phyloP scores from a whole-genome alignment of 805 yeast species.

The Alloascoidea africana region DNA sequence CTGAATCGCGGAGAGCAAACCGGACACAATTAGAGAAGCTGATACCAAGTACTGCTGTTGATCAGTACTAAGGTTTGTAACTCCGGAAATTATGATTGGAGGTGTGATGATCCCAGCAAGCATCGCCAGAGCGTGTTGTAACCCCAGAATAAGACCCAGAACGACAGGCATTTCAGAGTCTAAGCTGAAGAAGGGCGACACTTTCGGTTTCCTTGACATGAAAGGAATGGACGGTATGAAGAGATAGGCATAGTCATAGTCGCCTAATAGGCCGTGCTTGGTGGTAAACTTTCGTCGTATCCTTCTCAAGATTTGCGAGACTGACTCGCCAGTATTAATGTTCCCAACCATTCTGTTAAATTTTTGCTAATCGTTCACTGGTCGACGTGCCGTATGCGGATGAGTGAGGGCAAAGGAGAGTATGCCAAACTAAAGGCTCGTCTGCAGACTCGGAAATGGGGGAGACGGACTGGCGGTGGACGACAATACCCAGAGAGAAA shows the following conservation, averaged over 20 bases:
- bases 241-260: constrained; percentile 65
- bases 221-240: constrained; percentile 78
- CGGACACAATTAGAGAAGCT: constrained; percentile 55
- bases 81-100: constrained; percentile 52
- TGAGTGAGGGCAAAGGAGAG: no score
- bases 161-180: constrained; percentile 71
- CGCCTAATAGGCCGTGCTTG: constrained; percentile 72
- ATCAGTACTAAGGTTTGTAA: constrained; percentile 40
- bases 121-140: constrained; percentile 85
- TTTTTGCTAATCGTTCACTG: no score
- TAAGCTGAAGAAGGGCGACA: constrained; percentile 75
- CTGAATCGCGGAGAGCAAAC: constrained; percentile 56
- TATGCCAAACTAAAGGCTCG: no score
- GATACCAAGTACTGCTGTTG: constrained; percentile 53
- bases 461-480: no score
- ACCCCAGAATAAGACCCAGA: constrained; percentile 63
- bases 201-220: constrained; percentile 22
- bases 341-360: no score
- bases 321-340: not conserved
- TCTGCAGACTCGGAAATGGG: no score
- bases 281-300: constrained; percentile 40
- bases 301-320: not conserved
- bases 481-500: no score
- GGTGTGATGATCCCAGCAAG: constrained; percentile 84
- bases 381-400: no score